Conservation (phyloP, 805 yeast species). For the Metschnikowia sp. region DNA sequence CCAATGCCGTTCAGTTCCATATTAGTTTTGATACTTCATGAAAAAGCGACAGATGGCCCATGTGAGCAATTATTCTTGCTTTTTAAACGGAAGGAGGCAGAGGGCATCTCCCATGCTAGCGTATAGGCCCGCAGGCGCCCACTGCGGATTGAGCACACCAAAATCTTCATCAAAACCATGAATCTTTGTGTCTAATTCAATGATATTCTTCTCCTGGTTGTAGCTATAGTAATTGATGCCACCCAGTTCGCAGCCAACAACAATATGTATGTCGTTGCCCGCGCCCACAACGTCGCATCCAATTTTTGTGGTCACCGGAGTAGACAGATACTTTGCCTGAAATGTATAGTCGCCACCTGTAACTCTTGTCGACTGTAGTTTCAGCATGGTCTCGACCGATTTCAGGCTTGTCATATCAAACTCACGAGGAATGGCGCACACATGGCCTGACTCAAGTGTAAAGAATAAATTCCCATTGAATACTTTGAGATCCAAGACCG, state of each 20-base stretch:
- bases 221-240: slow-evolving; percentile 3
- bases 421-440: slow-evolving; percentile 6
- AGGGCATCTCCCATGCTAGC: not conserved
- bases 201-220: not conserved
- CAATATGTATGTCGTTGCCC: slow-evolving; percentile 2
- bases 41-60: too few species aligned
- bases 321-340: not conserved
- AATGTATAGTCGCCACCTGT: slow-evolving; percentile 1
- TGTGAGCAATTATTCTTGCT: not conserved
- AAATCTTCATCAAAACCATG: not conserved
- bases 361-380: not conserved
- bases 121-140: slow-evolving; percentile 6
- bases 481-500: slow-evolving; percentile 7
- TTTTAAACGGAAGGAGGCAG: not conserved
- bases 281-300: slow-evolving; percentile 7
- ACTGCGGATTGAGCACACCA: slow-evolving; percentile 1
- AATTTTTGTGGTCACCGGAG: slow-evolving; percentile 3
- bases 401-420: not conserved
- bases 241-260: slow-evolving; percentile 11
- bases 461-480: not conserved
- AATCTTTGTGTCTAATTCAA: not conserved
- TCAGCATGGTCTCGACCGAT: not conserved
- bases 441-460: slow-evolving; percentile 8
- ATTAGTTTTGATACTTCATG: too few species aligned
- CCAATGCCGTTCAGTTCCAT: too few species aligned